These are phyloP conservation scores for Senna siamea DNA, from an alignment of 306 rosid species.

Conservation along the genomic window DNA sequence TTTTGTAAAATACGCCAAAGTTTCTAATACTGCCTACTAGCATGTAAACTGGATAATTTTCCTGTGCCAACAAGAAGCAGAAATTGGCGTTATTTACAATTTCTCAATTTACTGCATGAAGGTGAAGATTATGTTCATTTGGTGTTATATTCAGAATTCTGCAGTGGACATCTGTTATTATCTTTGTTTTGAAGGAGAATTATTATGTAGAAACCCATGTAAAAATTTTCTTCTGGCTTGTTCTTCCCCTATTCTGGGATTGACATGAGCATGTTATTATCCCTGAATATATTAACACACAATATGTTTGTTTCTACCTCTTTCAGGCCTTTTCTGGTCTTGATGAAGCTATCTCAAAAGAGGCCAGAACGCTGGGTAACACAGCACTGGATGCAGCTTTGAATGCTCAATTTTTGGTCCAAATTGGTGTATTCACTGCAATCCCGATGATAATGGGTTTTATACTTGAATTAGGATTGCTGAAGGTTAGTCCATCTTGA, in stretches of 20 bases:
- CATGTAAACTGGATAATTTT: slow-evolving; percentile 12
- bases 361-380: slow-evolving; percentile 70
- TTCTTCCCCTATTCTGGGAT: not conserved
- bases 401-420: slow-evolving; percentile 96
- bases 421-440: slow-evolving; percentile 95
- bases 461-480: slow-evolving; percentile 88
- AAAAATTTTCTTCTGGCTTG: slow-evolving; percentile 8
- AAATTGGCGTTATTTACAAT: too few relatives aligned
- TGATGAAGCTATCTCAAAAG: slow-evolving; percentile 59
- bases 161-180: not conserved
- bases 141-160: slow-evolving; percentile 10
- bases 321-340: slow-evolving; percentile 92
- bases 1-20: slow-evolving; percentile 4
- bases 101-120: too few relatives aligned
- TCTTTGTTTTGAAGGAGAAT: slow-evolving; percentile 13
- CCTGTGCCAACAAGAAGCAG: too few relatives aligned
- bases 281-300: slow-evolving; percentile 12
- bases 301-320: slow-evolving; percentile 22
- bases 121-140: too few relatives aligned
- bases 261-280: slow-evolving; percentile 11
- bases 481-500: slow-evolving; percentile 64
- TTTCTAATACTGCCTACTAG: slow-evolving; percentile 7
- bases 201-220: slow-evolving; percentile 12
- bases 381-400: slow-evolving; percentile 84
- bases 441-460: slow-evolving; percentile 95